Percentiles rank a stretch among this genome's conserved stretches.
phyloP scores from a whole-genome alignment of 768 basidiomycete species.

The Antrodiella citrinella region DNA sequence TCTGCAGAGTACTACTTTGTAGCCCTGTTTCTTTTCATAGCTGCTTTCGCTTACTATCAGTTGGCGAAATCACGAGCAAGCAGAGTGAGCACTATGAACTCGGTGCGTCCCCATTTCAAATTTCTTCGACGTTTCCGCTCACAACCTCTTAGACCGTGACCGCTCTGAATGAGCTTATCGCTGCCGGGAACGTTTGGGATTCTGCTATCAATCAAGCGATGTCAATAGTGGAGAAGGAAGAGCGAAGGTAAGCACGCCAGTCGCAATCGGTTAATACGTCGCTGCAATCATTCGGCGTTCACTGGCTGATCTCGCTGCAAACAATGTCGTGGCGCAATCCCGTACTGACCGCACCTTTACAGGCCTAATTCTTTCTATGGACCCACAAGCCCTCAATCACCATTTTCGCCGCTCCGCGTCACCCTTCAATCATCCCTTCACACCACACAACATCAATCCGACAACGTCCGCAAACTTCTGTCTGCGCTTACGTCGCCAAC shows the following conservation, averaged over 20 bases:
- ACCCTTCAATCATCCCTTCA: constrained; percentile 67
- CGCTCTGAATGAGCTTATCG: constrained; percentile 58
- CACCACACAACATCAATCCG: constrained; percentile 73
- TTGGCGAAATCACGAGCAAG: constrained; percentile 2
- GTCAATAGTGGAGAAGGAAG: constrained; percentile 57
- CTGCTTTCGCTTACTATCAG: constrained; percentile 10
- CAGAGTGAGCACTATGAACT: constrained; percentile 16
- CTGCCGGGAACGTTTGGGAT: constrained; percentile 67
- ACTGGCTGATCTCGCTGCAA: too few relatives aligned
- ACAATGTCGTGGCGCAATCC: too few relatives aligned
- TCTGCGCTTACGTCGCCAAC: constrained; percentile 65
- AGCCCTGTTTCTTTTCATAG: constrained; percentile 12
- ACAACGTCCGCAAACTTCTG: constrained; percentile 73
- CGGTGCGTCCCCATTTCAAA: constrained; percentile 12
- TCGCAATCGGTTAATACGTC: background rate
- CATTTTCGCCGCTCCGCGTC: constrained; percentile 52
- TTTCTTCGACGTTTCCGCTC: constrained; percentile 8
- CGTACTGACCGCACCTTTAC: too few relatives aligned
- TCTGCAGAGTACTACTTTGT: constrained; percentile 16
- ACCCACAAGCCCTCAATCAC: constrained; percentile 37
- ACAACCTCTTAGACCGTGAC: constrained; percentile 43
- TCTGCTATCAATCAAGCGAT: constrained; percentile 65
- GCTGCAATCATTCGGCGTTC: too few relatives aligned
- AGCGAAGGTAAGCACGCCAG: constrained; percentile 41
- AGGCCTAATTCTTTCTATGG: constrained; percentile 29